phyloP scores from a whole-genome alignment of 768 basidiomycete species.

The Coprinopsis cinerea region DNA sequence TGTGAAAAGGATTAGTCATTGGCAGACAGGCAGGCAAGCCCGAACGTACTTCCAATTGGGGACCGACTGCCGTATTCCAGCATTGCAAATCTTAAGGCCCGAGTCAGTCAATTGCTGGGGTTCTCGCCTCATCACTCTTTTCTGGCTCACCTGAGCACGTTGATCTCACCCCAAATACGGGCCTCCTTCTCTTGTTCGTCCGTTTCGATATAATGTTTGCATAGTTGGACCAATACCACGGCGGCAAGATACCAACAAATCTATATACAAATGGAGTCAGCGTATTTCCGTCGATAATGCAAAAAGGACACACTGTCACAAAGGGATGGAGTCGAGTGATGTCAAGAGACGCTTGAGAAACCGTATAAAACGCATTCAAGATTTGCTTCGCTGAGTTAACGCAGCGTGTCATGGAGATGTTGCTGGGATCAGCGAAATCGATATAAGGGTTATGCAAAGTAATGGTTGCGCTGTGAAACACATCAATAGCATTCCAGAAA shows the following conservation, averaged over 20 bases:
- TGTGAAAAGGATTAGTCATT: neutral
- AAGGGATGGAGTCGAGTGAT: constrained; percentile 78
- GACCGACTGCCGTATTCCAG: constrained; percentile 73
- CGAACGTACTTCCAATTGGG: constrained; percentile 70
- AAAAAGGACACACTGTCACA: constrained; percentile 51
- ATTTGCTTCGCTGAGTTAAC: constrained; percentile 71
- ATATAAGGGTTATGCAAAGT: constrained; percentile 83
- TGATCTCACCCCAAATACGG: constrained; percentile 84
- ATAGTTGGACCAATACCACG: constrained; percentile 79
- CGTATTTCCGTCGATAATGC: neutral
- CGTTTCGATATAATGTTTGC: constrained; percentile 80
- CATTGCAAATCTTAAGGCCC: constrained; percentile 88
- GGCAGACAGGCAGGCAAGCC: constrained; percentile 4
- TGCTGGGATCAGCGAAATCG: constrained; percentile 62
- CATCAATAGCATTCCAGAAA: constrained; percentile 4
- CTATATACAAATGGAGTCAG: constrained; percentile 31
- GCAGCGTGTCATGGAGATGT: constrained; percentile 66
- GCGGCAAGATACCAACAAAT: constrained; percentile 92
- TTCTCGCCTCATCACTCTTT: too few species aligned
- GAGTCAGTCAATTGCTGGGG: too few species aligned
- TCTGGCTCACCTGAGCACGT: constrained; percentile 58
- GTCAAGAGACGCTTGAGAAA: constrained; percentile 80
- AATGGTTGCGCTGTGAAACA: constrained; percentile 63
- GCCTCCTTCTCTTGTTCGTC: constrained; percentile 71
- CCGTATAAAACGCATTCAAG: constrained; percentile 65